Percentiles rank a stretch among this genome's conserved stretches.
Conservation (phyloP, 176 grass and related monocot species). For the Dendrocalamus sinicus region DNA sequence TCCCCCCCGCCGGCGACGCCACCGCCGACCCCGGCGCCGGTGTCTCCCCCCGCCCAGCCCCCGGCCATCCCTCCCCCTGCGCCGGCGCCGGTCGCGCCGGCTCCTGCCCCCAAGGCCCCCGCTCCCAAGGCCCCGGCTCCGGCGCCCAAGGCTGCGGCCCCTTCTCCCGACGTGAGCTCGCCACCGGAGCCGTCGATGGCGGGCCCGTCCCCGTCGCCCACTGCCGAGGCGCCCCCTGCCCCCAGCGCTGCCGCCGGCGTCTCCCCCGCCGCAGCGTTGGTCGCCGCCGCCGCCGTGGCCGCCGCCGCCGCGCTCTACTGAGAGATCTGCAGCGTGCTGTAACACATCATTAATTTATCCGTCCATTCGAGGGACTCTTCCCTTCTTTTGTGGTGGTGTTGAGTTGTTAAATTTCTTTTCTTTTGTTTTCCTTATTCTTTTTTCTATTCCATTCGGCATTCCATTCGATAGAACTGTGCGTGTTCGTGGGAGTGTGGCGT, state of each 20-base stretch:
- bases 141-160: slow-evolving; percentile 5
- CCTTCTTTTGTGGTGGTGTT: slow-evolving; percentile 26
- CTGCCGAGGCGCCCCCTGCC: not conserved
- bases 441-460: slow-evolving; percentile 50
- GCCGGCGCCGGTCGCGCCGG: not conserved
- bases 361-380: slow-evolving; percentile 20
- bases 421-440: not conserved
- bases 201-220: not conserved
- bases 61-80: slow-evolving; percentile 39
- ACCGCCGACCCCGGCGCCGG: slow-evolving; percentile 51
- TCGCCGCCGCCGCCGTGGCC: slow-evolving; percentile 43
- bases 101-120: slow-evolving; percentile 8
- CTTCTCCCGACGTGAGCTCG: slow-evolving; percentile 32
- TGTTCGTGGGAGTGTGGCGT: slow-evolving; percentile 30
- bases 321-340: slow-evolving; percentile 27
- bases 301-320: slow-evolving; percentile 57
- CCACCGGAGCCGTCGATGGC: not conserved
- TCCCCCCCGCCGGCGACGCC: slow-evolving; percentile 37
- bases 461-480: slow-evolving; percentile 42
- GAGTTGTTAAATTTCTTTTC: slow-evolving; percentile 18
- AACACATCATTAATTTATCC: slow-evolving; percentile 47
- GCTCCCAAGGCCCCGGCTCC: slow-evolving; percentile 38
- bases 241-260: slow-evolving; percentile 46
- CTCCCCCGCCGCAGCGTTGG: slow-evolving; percentile 46
- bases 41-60: slow-evolving; percentile 13